Evolutionary conservation across 1,139 yeast species (phyloP), one percentile per base, ranked within the genome.

Genomic region (Candida buenavistaensis): DNA sequence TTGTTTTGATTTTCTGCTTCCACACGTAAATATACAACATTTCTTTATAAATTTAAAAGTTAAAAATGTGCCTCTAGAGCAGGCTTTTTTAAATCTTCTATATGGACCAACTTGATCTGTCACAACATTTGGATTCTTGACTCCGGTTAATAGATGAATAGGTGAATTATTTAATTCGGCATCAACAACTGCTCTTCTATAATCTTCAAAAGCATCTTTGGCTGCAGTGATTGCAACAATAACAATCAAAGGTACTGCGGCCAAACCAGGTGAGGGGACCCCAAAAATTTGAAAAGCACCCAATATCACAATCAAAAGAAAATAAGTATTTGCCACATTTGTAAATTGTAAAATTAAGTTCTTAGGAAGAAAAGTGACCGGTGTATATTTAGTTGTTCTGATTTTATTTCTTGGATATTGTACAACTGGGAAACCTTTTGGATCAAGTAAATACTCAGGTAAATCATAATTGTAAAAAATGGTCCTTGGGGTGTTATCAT

Each of bases 381-480:
- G 96, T 7, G 97, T 90, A 59, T 92, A 92, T 61, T 89, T 90
- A 4, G 98, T 89, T 1, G 98, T 90, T 65, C 97, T 82, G 50
- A 92, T 88, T 60, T 92, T 92, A 65, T 92, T 92, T 55, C 96
- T 75, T 3, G 95, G 81, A 55, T 82, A 92, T 10, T 53, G 46
- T 8, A 62, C 52, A 5, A 65, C 49, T 1, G 95, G 94, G 37
- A 68, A 59, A 11, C 88, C 88, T 5, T 79, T 71, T 3, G 47
- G 42, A 27, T 57, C 56, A 30, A 33, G 44, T 61, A 66, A 51
- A 22, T 51, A 44, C 2, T 47, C 48, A 0, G 75, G 74, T 26
- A 68, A 44, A 3, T 52, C 59, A 24, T 57, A 53, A 47, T 70
- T 70, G 38, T 66, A 71, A 40, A 51, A 70, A 11, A 70, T 52